Evolutionary conservation across 2,329 filamentous ascomycete genomes (phyloP).

Genomic region (Xenoacremonium recifei): DNA sequence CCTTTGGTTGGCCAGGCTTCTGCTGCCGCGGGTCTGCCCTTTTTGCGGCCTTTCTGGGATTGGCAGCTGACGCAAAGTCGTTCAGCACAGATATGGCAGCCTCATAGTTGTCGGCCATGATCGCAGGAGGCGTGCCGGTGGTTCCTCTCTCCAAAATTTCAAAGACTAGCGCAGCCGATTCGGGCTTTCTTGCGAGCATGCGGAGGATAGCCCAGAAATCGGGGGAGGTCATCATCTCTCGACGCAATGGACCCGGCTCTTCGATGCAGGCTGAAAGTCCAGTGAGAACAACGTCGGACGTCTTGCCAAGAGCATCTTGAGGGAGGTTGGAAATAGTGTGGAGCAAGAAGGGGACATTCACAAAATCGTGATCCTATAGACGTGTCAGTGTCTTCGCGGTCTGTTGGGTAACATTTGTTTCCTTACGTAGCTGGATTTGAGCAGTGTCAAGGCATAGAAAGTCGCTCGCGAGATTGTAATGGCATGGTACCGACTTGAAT

Average conservation of each 20-base stretch:
- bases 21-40: conserved; percentile 54
- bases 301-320: conserved; percentile 71
- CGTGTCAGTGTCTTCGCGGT: conserved; percentile 16
- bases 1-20: conserved; percentile 28
- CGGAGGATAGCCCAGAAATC: conserved; percentile 95
- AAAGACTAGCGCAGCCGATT: conserved; percentile 77
- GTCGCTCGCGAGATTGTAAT: conserved; percentile 81
- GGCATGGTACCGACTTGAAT: conserved; percentile 75
- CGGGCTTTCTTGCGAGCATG: conserved; percentile 65
- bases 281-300: conserved; percentile 72
- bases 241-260: conserved; percentile 73
- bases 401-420: neutral
- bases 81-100: conserved; percentile 80
- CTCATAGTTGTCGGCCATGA: conserved; percentile 95
- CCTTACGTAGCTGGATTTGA: conserved; percentile 82
- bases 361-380: conserved; percentile 77
- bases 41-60: conserved; percentile 67
- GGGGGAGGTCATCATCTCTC: conserved; percentile 92
- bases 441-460: conserved; percentile 80
- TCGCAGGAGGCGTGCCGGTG: conserved; percentile 70
- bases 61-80: conserved; percentile 83
- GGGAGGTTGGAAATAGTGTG: conserved; percentile 89
- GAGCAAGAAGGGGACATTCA: conserved; percentile 86
- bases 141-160: conserved; percentile 80
- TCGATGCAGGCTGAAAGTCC: conserved; percentile 80